Percentiles rank a stretch among this genome's conserved stretches.
Evolutionary conservation across 495 filamentous ascomycete species (phyloP).

Genomic region (Ramalina peruviana): DNA sequence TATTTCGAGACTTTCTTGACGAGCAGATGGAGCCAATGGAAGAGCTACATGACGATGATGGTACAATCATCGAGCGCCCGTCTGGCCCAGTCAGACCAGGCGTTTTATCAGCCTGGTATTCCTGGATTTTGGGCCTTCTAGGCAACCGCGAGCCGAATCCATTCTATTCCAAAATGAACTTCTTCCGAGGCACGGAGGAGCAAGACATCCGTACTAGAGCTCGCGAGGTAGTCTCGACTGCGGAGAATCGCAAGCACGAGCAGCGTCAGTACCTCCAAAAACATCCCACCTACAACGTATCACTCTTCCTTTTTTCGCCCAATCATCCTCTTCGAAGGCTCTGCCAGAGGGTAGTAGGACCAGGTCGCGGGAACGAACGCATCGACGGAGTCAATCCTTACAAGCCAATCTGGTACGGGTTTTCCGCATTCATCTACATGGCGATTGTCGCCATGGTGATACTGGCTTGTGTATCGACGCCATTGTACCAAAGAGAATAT

Average conservation of each 20-base stretch:
- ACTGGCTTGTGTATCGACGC: conserved; percentile 87
- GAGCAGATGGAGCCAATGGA: conserved; percentile 34
- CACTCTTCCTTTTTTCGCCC: conserved; percentile 75
- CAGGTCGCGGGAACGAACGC: conserved; percentile 72
- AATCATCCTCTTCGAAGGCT: conserved; percentile 59
- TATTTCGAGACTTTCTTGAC: conserved; percentile 87
- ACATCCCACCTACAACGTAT: conserved; percentile 85
- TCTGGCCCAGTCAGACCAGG: conserved; percentile 32
- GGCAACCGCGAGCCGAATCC: conserved; percentile 73
- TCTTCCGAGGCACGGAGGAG: conserved; percentile 57
- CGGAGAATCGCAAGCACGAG: conserved; percentile 65
- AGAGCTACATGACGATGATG: conserved; percentile 18
- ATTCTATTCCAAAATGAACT: conserved; percentile 74
- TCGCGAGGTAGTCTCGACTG: conserved; percentile 71
- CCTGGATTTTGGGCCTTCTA: conserved; percentile 35
- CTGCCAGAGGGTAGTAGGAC: conserved; percentile 85
- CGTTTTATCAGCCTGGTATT: conserved; percentile 42
- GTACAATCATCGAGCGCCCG: conserved; percentile 18
- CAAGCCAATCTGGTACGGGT: conserved; percentile 76
- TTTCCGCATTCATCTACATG: conserved; percentile 87
- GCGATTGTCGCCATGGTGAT: conserved; percentile 95
- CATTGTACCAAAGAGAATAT: conserved; percentile 79
- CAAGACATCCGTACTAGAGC: conserved; percentile 79
- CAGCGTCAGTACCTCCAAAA: conserved; percentile 80
- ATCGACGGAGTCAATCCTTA: conserved; percentile 79